Evolutionary conservation across 2,329 filamentous ascomycete genomes (phyloP).

Genomic region (Xylariaceae sp.): DNA sequence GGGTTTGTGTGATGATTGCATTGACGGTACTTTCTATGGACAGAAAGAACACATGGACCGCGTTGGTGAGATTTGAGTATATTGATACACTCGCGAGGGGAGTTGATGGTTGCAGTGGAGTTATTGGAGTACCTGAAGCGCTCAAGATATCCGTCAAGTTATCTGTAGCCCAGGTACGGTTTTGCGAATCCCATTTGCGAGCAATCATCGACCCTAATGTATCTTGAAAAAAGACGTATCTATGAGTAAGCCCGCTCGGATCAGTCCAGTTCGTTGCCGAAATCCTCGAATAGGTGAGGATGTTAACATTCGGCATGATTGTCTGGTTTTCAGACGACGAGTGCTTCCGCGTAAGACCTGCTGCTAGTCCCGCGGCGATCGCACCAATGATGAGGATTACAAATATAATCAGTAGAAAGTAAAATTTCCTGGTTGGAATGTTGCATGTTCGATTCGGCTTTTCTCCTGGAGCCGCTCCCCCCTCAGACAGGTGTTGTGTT

Average conservation of each 20-base stretch:
- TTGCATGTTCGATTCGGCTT: slow-evolving; percentile 14
- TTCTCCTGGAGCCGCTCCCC: neutral
- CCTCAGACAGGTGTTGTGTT: too few relatives aligned
- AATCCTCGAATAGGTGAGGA: slow-evolving; percentile 19
- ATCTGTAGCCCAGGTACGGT: slow-evolving; percentile 23
- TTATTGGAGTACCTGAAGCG: slow-evolving; percentile 19
- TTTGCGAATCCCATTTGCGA: slow-evolving; percentile 26
- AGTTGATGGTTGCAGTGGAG: slow-evolving; percentile 18
- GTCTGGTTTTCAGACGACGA: slow-evolving; percentile 1
- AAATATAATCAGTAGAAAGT: slow-evolving; percentile 11
- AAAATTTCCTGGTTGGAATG: slow-evolving; percentile 16
- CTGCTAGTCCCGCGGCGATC: slow-evolving; percentile 17
- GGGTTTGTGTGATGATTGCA: slow-evolving; percentile 17
- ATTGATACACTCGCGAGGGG: slow-evolving; percentile 23
- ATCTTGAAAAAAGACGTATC: slow-evolving; percentile 28
- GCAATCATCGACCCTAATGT: slow-evolving; percentile 18
- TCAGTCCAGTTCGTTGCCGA: slow-evolving; percentile 28
- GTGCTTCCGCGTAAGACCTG: slow-evolving; percentile 1
- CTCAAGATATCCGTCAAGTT: slow-evolving; percentile 22
- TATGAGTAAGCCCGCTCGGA: slow-evolving; percentile 13
- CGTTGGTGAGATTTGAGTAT: slow-evolving; percentile 10
- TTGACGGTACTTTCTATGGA: slow-evolving; percentile 18
- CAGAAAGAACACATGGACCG: slow-evolving; percentile 22
- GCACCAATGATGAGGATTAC: slow-evolving; percentile 11
- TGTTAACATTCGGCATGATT: neutral